phyloP scores from a whole-genome alignment of 768 basidiomycete genomes.

The Termitomyces heimii region DNA sequence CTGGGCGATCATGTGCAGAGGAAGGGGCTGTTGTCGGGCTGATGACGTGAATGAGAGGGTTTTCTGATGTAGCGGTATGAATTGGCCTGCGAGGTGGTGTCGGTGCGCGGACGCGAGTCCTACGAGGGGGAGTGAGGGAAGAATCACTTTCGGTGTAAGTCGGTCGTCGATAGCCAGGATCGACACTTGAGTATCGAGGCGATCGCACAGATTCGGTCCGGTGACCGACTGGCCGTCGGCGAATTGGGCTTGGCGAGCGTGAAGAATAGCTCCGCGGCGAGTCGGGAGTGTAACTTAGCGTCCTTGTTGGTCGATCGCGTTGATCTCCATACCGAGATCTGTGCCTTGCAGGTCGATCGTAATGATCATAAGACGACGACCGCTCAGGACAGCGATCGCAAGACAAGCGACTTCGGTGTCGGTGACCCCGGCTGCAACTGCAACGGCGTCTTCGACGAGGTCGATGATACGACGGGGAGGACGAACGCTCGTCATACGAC shows the following conservation, averaged over 20 bases:
- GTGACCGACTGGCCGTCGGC: background rate
- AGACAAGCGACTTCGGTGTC: constrained; percentile 8
- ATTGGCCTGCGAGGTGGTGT: background rate
- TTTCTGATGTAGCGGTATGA: background rate
- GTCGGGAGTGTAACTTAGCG: constrained; percentile 2
- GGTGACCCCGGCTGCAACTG: background rate
- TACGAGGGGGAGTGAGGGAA: background rate
- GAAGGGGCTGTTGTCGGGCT: constrained; percentile 10
- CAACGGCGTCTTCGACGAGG: background rate
- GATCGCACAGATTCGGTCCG: constrained; percentile 1
- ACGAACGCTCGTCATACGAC: background rate
- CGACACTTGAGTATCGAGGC: constrained; percentile 1
- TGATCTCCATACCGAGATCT: background rate
- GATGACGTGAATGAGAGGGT: constrained; percentile 11
- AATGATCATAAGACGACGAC: background rate
- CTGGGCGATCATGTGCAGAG: background rate
- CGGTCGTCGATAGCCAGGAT: background rate
- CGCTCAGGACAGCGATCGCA: constrained; percentile 1
- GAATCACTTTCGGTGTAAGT: background rate
- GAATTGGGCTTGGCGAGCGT: background rate
- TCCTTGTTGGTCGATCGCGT: background rate
- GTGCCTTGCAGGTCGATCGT: background rate
- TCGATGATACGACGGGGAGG: background rate
- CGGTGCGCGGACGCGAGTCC: background rate
- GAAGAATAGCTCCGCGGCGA: background rate